Base-by-base conservation (phyloP, 352 stramenopile species). In the Phytophthora melonis region DNA sequence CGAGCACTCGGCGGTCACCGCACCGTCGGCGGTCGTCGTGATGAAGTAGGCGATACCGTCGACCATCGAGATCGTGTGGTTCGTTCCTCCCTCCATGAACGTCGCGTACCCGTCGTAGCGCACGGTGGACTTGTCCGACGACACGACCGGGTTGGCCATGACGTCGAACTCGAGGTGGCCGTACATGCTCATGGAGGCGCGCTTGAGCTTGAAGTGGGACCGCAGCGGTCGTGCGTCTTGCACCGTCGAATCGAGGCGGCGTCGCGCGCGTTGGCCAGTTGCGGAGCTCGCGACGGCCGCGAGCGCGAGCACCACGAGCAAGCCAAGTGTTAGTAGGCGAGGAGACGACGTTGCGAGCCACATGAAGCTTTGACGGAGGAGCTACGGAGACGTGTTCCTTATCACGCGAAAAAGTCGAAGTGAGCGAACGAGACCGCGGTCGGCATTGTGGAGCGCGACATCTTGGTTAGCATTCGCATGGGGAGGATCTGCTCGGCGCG, bases 131-230 rank as follows among this genome's bases (percentile, higher is more conserved):
- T 72, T 69, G 53, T 69, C 66, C 0, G 50, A 32, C 3, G 57
- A 73, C 49, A 78, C 63, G 27, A 83, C 63, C 6, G 71, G 79
- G 30, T 78, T 83, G 6, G 72, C 77, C 30, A 84, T 76, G 16
- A 81, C 63, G 36, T 84, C 59, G 49, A 83, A 78, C 47, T 82
- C 50, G 19, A 69, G 59, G 9, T 75, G 58, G 10, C 72, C 79
- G 25, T 73, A 74, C 13, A 84, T 63, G 43, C 55, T 32, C 80
- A 87, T 84, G 16, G 74, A 73, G 30, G 11, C 49, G 11, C 80
- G 71, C 58, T 84, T 84, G 47, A 82, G 49, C 1, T 47, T 81
- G 43, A 84, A 74, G 7, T 75, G 76, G 18, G 83, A 36, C 7
- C 53, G 63, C 5, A 87, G 57, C 19, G 74, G 64, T 6, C 68